Evolutionary conservation across 306 rosid genomes (phyloP), one percentile per base, ranked within the genome.

Genomic region (Vicia sativa): DNA sequence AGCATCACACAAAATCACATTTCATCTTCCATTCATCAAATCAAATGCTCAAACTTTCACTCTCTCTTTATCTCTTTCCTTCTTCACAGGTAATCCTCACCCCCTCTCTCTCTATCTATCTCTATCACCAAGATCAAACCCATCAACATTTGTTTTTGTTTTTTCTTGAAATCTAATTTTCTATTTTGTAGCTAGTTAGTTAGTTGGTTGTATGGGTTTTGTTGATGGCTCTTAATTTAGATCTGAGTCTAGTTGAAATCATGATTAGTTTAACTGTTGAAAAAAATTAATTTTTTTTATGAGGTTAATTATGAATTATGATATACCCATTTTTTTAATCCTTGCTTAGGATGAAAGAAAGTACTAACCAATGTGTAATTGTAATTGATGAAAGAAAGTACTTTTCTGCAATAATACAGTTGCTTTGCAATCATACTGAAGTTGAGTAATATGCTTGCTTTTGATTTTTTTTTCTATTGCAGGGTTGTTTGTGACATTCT

Each of bases 11-110:
- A 9, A 54, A 54, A 14, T 67, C 54, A 49, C 77, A 37, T 50
- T 72, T 68, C 76, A 74, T 83, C 72, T 67, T 61, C 53, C 34
- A 28, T 38, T 16, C 57, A 9, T 46, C 13, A 41, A 41, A 41
- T 69, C 28, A 77, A 83, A 83, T 83, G 82, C 83, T 78, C 60
- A 77, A 71, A 56, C 88, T 87, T 68, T 38, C 58, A 82, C 84
- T 79, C 72, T 70, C 7, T 79, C 70, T 69, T 62, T 9, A 57
- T 38, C 16, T 65, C 48, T 57, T 57, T 74, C 62, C 49, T 79
- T 80, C 53, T 76, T 60, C 45, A 31, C 78, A 23, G 80, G 89
- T 71, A 5, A 42, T 52, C 52, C 62, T 62, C 75, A 45, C 62
- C 14, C 72, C 65, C 75, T 79, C 72, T 70, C 7, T 79, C 70